Conservation (phyloP, 352 stramenopile species). For the Globisporangium rhizosaccharum region DNA sequence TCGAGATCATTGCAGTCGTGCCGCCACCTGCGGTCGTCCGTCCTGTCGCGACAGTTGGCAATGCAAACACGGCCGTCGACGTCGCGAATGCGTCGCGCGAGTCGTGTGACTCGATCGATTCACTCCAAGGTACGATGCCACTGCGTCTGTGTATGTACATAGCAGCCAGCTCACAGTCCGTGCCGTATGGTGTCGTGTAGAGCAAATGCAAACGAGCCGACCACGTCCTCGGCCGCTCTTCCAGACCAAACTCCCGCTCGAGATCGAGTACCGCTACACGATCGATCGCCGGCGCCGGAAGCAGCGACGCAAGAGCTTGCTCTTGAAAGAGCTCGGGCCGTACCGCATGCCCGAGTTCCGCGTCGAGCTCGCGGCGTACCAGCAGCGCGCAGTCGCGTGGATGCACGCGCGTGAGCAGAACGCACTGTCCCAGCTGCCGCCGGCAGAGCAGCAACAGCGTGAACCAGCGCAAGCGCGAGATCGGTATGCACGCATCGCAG, state of each 20-base stretch:
- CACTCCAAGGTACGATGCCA: constrained; percentile 3
- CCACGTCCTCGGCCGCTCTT: constrained; percentile 17
- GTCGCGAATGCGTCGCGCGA: constrained; percentile 7
- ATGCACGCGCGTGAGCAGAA: constrained; percentile 67
- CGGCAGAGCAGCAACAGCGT: constrained; percentile 14
- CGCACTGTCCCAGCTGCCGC: background rate
- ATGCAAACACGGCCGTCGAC: background rate
- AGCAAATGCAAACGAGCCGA: background rate
- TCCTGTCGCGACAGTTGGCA: background rate
- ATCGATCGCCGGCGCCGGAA: constrained; percentile 43
- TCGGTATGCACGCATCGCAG: constrained; percentile 23
- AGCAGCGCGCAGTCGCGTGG: constrained; percentile 84
- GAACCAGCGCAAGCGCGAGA: no score
- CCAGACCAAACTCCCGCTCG: constrained; percentile 53
- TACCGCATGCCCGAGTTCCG: constrained; percentile 45
- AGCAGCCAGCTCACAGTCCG: no score
- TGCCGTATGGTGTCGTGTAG: background rate
- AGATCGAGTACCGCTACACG: constrained; percentile 52
- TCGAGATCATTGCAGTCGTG: constrained; percentile 1
- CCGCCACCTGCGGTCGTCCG: background rate
- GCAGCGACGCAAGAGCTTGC: constrained; percentile 19
- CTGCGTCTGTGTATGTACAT: background rate
- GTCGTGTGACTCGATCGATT: constrained; percentile 9
- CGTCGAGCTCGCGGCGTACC: constrained; percentile 72
- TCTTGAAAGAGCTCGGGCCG: constrained; percentile 32